Evolutionary conservation across 78 protist species (phyloP), one percentile per base, ranked within the genome.

Genomic region (Tieghemostelium lacteum): DNA sequence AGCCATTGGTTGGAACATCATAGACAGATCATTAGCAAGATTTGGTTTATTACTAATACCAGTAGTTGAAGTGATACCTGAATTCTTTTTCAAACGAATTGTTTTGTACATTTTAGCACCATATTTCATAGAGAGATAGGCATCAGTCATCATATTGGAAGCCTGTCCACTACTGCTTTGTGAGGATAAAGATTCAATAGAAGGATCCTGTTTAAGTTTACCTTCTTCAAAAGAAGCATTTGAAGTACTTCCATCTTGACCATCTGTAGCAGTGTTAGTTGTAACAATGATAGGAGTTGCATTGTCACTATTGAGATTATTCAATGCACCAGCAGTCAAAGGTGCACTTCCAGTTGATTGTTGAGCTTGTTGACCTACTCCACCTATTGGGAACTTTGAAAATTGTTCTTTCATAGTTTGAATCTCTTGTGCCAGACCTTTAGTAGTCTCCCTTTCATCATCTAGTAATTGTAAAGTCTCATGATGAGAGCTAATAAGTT

Each of bases 401-500:
- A 69, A 26, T 31, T 67, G 50, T 33, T 83, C 91, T 66, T 69
- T 66, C 14, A 83, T 28, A 33, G 61, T 58, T 29, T 69, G 70
- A 22, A 83, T 14, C 45, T 83, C 91, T 45, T 52, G 63, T 33
- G 10, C 36, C n/a, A 83, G 33, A 2, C 55, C 22, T 69, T 57
- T 69, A 22, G 70, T 42, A n/a, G 39, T 40, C n/a, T 83, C 91
- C 36, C 69, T 83, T 42, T 83, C 91, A 29, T 83, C 91, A 60
- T 83, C 91, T 17, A 83, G 36, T 22, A 67, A 58, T 69, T 57
- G 65, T 8, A 83, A 57, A 8, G 91, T 83, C 60, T 83, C 91
- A 58, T 83, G 78, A 42, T 83, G 91, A 28, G 91, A 83, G 2
- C 78, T 55, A 62, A 83, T 83, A 19, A 83, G 54, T 33, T 83